Evolutionary conservation across 2,329 filamentous ascomycete species (phyloP).

Genomic region (Pyrenochaeta sp.): DNA sequence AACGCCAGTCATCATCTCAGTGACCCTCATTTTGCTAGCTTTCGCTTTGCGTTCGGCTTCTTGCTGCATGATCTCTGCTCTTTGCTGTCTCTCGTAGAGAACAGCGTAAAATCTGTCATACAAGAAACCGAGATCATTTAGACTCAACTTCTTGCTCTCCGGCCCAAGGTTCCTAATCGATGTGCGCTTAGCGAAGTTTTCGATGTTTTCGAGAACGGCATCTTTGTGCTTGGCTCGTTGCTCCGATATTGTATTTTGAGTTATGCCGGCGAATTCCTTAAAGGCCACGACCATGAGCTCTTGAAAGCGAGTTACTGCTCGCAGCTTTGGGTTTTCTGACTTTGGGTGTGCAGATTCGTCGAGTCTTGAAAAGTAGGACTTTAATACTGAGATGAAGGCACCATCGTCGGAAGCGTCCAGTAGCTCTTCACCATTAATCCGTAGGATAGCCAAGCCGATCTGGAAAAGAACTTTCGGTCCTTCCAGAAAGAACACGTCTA

Average conservation of each 20-base stretch:
- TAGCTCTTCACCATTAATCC: slow-evolving; percentile 96
- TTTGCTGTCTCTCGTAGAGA: slow-evolving; percentile 89
- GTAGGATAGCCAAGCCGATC: slow-evolving; percentile 92
- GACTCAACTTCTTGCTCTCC: slow-evolving; percentile 88
- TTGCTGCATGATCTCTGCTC: slow-evolving; percentile 74
- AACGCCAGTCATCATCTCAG: slow-evolving; percentile 59
- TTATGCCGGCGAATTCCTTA: slow-evolving; percentile 96
- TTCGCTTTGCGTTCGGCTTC: slow-evolving; percentile 74
- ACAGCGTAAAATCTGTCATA: slow-evolving; percentile 96
- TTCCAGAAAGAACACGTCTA: slow-evolving; percentile 98
- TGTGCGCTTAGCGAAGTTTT: slow-evolving; percentile 95
- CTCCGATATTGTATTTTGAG: slow-evolving; percentile 89
- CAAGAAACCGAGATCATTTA: slow-evolving; percentile 85
- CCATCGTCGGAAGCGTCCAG: slow-evolving; percentile 94
- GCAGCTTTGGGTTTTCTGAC: slow-evolving; percentile 92
- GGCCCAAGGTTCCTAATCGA: slow-evolving; percentile 95
- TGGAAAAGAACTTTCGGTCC: slow-evolving; percentile 98
- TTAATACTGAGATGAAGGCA: slow-evolving; percentile 94
- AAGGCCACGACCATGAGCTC: slow-evolving; percentile 99
- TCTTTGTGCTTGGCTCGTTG: slow-evolving; percentile 92
- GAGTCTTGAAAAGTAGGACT: slow-evolving; percentile 90
- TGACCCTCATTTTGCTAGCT: slow-evolving; percentile 65
- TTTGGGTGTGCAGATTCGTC: slow-evolving; percentile 96
- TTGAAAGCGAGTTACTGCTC: slow-evolving; percentile 94
- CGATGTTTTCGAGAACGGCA: slow-evolving; percentile 92